Percentiles rank a stretch among this genome's conserved stretches.
Evolutionary conservation across 1,284 basidiomycete genomes (phyloP).

Genomic region (Cerrena zonata): DNA sequence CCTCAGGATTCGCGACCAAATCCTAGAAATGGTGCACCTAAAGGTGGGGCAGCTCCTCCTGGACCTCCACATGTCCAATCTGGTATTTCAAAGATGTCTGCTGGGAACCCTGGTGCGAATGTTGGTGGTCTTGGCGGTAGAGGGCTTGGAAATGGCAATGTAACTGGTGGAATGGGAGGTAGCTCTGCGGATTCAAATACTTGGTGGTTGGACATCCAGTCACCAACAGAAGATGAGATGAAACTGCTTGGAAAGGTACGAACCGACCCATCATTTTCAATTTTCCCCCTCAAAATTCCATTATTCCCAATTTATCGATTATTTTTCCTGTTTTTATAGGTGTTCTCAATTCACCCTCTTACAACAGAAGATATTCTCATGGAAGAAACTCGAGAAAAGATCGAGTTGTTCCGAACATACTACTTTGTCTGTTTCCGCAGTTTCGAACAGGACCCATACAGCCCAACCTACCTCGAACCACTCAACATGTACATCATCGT

Average conservation of each 20-base stretch:
- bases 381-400: constrained; percentile 99
- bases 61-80: constrained; percentile 3
- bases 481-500: constrained; percentile 99
- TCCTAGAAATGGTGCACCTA: constrained; percentile 8
- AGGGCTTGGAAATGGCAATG: constrained; percentile 12
- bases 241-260: constrained; percentile 85
- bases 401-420: constrained; percentile 97
- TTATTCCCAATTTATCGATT: background rate
- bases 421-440: constrained; percentile 99
- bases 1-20: constrained; percentile 12
- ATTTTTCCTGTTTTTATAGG: constrained; percentile 41
- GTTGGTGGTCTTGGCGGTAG: constrained; percentile 11
- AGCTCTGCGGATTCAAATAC: constrained; percentile 38
- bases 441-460: constrained; percentile 98
- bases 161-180: constrained; percentile 1
- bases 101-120: no score
- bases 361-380: constrained; percentile 99
- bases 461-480: constrained; percentile 94
- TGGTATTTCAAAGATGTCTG: constrained; percentile 20
- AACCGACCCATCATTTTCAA: no score
- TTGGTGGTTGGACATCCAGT: constrained; percentile 96
- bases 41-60: constrained; percentile 6
- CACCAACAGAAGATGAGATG: constrained; percentile 98
- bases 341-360: constrained; percentile 94
- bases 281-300: constrained; percentile 1